phyloP scores from a whole-genome alignment of 1,139 yeast genomes.

The Diutina mesorugosa region DNA sequence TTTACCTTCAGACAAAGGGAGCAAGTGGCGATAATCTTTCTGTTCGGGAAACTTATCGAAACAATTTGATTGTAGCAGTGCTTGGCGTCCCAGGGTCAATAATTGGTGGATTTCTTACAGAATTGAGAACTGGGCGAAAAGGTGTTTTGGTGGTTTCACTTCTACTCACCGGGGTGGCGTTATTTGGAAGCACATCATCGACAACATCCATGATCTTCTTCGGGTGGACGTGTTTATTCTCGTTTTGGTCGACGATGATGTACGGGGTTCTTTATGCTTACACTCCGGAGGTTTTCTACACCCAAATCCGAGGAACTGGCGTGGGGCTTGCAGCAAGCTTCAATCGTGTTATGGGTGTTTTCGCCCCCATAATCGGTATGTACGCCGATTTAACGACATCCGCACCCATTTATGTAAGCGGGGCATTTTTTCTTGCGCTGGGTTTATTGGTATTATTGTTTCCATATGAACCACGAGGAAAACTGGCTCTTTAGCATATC shows the following conservation, averaged over 20 bases:
- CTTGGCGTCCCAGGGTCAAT: conserved; percentile 31
- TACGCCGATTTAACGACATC: conserved; percentile 28
- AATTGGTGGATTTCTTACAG: conserved; percentile 26
- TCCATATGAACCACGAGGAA: conserved; percentile 24
- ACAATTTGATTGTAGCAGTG: conserved; percentile 26
- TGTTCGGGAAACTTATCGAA: conserved; percentile 24
- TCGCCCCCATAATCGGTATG: conserved; percentile 32
- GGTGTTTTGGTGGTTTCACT: conserved; percentile 23
- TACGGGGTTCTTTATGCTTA: conserved; percentile 33
- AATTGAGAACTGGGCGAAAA: conserved; percentile 25
- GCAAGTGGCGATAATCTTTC: conserved; percentile 18
- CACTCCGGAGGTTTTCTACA: conserved; percentile 32
- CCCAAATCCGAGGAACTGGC: conserved; percentile 30
- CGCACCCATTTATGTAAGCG: conserved; percentile 31
- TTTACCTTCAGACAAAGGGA: conserved; percentile 23
- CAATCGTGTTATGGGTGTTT: conserved; percentile 28
- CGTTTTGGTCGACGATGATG: conserved; percentile 28
- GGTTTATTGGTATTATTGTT: conserved; percentile 22
- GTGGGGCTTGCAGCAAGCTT: conserved; percentile 31
- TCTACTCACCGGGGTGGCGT: conserved; percentile 24
- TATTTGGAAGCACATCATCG: conserved; percentile 30
- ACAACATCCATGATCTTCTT: conserved; percentile 23
- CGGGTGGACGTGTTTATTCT: conserved; percentile 32
- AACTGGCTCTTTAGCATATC: conserved; percentile 4
- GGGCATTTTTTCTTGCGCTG: conserved; percentile 24